Conservation (phyloP, 495 filamentous ascomycete species). For the Margaritispora aquatica region DNA sequence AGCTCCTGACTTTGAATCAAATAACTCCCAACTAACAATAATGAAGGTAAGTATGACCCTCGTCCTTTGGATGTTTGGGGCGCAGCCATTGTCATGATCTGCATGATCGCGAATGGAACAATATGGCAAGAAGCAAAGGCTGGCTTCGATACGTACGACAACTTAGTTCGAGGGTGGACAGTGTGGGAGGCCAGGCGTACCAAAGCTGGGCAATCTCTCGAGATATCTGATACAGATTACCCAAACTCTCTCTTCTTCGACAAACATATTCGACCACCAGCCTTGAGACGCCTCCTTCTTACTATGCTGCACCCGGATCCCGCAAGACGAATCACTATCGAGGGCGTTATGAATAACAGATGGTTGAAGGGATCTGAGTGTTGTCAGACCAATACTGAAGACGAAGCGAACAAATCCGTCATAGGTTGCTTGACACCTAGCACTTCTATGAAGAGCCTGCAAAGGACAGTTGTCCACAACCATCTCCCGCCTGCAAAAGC, state of each 20-base stretch:
- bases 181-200: slow-evolving; percentile 49
- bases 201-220: slow-evolving; percentile 29
- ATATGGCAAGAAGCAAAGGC: slow-evolving; percentile 57
- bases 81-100: slow-evolving; percentile 65
- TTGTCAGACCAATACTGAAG: slow-evolving; percentile 57
- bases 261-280: slow-evolving; percentile 26
- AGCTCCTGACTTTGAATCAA: neutral
- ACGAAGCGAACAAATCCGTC: slow-evolving; percentile 40
- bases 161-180: slow-evolving; percentile 56
- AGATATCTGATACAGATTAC: slow-evolving; percentile 41
- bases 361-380: slow-evolving; percentile 66
- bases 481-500: slow-evolving; percentile 18
- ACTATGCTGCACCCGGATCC: slow-evolving; percentile 73
- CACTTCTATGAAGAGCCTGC: slow-evolving; percentile 3
- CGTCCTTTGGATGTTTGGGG: slow-evolving; percentile 74
- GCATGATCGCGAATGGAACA: slow-evolving; percentile 56
- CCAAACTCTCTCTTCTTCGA: slow-evolving; percentile 47
- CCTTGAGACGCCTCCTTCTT: slow-evolving; percentile 57
- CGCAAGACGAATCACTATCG: slow-evolving; percentile 55
- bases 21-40: too few relatives aligned
- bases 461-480: slow-evolving; percentile 19
- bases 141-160: slow-evolving; percentile 41
- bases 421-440: slow-evolving; percentile 39
- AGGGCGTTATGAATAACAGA: slow-evolving; percentile 51
- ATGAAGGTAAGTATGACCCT: slow-evolving; percentile 59